These are phyloP conservation scores for Zygnema circumcarinatum DNA, from an alignment of 139 green algal genomes.

Conservation along the genomic window DNA sequence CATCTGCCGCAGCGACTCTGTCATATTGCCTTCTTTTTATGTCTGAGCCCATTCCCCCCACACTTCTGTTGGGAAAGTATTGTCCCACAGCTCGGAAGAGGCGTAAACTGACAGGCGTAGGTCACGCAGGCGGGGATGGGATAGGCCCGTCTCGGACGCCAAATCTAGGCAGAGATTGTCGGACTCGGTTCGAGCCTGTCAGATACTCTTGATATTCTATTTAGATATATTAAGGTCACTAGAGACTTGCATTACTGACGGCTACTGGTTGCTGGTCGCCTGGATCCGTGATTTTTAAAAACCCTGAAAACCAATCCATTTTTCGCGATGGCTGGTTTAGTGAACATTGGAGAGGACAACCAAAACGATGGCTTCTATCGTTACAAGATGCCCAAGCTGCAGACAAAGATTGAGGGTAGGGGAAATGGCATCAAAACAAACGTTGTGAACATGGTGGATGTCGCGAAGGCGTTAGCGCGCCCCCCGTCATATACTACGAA, in stretches of 20 bases:
- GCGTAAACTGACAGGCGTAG: slow-evolving; percentile 23
- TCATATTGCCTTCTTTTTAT: slow-evolving; percentile 7
- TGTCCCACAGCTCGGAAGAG: slow-evolving; percentile 27
- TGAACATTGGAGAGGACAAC: slow-evolving; percentile 88
- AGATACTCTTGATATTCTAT: slow-evolving; percentile 7
- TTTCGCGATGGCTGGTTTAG: slow-evolving; percentile 36
- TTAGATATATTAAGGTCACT: slow-evolving; percentile 1
- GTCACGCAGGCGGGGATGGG: not conserved
- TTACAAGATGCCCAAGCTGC: slow-evolving; percentile 98
- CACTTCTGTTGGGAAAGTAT: slow-evolving; percentile 44
- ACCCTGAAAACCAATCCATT: not conserved
- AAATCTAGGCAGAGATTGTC: not conserved
- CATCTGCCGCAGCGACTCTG: no score
- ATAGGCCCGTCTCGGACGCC: not conserved
- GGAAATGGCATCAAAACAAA: slow-evolving; percentile 99
- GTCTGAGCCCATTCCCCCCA: not conserved
- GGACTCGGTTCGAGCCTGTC: not conserved
- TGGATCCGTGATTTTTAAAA: not conserved
- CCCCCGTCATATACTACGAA: slow-evolving; percentile 94
- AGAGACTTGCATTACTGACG: not conserved
- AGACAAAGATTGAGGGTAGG: slow-evolving; percentile 93
- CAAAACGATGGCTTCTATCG: slow-evolving; percentile 88
- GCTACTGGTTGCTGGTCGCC: not conserved
- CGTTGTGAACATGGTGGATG: slow-evolving; percentile 98
- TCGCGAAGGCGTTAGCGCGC: slow-evolving; percentile 94